Evolutionary conservation across 2,329 filamentous ascomycete species (phyloP), one percentile per base, ranked within the genome.

Genomic region (Monosporascus sp.): DNA sequence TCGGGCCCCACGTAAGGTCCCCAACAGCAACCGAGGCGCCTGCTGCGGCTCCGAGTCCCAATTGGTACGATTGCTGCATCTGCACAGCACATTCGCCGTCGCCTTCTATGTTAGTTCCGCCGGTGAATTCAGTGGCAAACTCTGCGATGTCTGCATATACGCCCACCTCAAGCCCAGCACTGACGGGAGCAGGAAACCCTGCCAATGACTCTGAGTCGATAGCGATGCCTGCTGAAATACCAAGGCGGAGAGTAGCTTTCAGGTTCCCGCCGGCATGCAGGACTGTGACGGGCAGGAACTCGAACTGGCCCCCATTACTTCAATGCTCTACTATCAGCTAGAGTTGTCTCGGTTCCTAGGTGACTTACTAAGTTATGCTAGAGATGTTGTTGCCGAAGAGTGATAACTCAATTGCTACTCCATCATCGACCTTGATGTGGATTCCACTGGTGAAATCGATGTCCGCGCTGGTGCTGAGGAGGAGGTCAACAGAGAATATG

Each of bases 271-370:
- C 69, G 9, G 70, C 71, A 31, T 68, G 73, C 54, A 73, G 64
- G 35, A 83, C 65, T 0, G 70, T 77, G 3, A 83, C 76, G 0
- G 81, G 80, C 1, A 84, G 72, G 52, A 82, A 82, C 52, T 82
- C 78, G 54, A 82, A 83, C 15, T 72, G 63, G 0, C 75, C 80
- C 6, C 78, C 78, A 4, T 77, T 74, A 45, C 78, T 81, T 38
- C 8, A 50, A n/a, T 2, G 51, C 49, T 11, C 24, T 24, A 5
- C 3, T 24, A 8, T 56, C 52, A 39, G 49, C 9, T 51, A 17
- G 15, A 20, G 43, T 14, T 37, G 38, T 17, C 25, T 22, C 27
- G 11, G 25, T 18, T 47, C 11, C 9, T 25, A 3, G 25, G 3
- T 6, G 11, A 68, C 79, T 73, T 67, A 82, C 79, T 81, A 72